phyloP scores from a whole-genome alignment of 139 green algal species.

The Trebouxia sp. region DNA sequence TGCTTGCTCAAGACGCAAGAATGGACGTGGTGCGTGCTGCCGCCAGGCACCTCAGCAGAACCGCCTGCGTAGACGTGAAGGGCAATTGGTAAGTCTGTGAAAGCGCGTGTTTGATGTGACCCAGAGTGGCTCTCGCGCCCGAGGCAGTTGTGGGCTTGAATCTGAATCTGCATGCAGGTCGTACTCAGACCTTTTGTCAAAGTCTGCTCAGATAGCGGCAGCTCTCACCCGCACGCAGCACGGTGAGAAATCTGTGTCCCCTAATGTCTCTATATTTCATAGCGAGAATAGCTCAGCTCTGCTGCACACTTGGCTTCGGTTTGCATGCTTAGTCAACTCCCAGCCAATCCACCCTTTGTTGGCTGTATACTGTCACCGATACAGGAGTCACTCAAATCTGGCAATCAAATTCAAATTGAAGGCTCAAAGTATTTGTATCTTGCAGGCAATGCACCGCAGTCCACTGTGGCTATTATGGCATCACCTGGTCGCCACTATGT shows the following conservation, averaged over 20 bases:
- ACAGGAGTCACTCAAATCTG: neutral
- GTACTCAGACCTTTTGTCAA: neutral
- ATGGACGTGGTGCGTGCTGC: neutral
- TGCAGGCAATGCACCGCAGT: neutral
- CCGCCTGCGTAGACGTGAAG: neutral
- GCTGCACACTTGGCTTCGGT: too few species aligned
- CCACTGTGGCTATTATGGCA: slow-evolving; percentile 54
- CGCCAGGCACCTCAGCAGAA: neutral
- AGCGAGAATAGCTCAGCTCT: too few species aligned
- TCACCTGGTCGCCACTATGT: slow-evolving; percentile 70
- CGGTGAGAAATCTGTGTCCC: too few species aligned
- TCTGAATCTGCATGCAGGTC: too few species aligned
- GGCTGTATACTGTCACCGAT: too few species aligned
- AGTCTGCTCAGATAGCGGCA: neutral
- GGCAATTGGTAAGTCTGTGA: neutral
- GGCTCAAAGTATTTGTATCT: too few species aligned
- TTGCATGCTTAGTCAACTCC: too few species aligned
- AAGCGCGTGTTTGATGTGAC: neutral
- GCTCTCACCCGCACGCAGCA: neutral
- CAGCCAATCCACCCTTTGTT: too few species aligned
- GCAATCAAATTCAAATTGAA: too few species aligned
- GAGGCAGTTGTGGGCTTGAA: neutral
- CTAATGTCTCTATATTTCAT: too few species aligned
- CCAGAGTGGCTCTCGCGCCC: neutral
- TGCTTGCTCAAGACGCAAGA: too few species aligned